Base-by-base conservation (phyloP, 2,329 filamentous ascomycete genomes). In the Cylindrodendrum hubeiense region DNA sequence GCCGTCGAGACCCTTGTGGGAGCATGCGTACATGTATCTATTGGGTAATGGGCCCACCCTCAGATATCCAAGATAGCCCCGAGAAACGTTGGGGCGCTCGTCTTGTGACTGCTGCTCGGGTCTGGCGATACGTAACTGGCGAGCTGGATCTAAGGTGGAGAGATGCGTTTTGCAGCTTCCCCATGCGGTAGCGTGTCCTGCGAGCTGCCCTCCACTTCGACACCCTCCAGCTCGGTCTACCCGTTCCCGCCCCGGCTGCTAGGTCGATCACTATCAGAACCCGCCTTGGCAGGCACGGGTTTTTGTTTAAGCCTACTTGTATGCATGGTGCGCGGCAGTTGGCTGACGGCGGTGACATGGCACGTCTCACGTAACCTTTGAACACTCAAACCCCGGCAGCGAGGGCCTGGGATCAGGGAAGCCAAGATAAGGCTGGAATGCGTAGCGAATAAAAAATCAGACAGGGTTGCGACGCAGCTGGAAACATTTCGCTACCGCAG, bases 21-120 rank as follows among this genome's bases (percentile, higher is more conserved):
- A 13, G 55, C 54, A 58, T 26, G 47, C 28, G 33, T 39, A 59
- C 61, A 63, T 17, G 41, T 34, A 59, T 54, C 26, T 49, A 63
- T 63, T 63, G 61, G 46, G 54, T 63, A 53, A 63, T 59, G 54
- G 55, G 47, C 37, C 61, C 54, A 63, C 61, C 34, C 9, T 6
- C 17, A 30, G 17, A 21, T 17, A 6, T 26, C n/a, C 9, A n/a
- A 43, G 30, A 62, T 56, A 34, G 28, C 28, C 46, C 37, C 39
- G 39, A 41, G 39, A 41, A 21, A 46, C 41, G 26, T 37, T 12
- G 12, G 28, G 8, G 9, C 4, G 28, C 28, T 30, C 28, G 37
- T 39, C 37, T 39, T 39, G 37, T 39, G 37, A 39, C 37, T 39
- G 15, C n/a, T 10, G 28, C 28, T 12, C 12, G 8, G 8, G 9